phyloP scores from a whole-genome alignment of 2,329 filamentous ascomycete genomes.

The Pleochaeta shiraiana region DNA sequence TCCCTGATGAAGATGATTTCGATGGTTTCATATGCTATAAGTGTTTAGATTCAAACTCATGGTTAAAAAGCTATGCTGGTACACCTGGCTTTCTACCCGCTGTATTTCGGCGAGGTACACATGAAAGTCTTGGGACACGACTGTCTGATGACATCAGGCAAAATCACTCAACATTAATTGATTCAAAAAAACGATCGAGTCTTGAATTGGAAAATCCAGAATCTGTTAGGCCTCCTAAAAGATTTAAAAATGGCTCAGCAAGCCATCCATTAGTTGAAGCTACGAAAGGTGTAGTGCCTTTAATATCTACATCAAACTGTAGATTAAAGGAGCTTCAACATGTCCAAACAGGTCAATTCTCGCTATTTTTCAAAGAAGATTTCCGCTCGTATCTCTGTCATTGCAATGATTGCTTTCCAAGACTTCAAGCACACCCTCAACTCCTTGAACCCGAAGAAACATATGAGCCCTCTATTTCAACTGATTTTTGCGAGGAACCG shows the following conservation, averaged over 20 bases:
- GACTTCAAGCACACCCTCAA: conserved; percentile 48
- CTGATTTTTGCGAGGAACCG: conserved; percentile 30
- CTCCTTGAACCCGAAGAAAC: conserved; percentile 86
- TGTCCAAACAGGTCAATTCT: conserved; percentile 38
- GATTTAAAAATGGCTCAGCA: conserved; percentile 20
- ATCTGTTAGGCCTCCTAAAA: conserved; percentile 25
- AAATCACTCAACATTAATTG: conserved; percentile 5
- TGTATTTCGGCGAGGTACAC: conserved; percentile 29
- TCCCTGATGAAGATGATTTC: conserved; percentile 76
- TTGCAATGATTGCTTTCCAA: conserved; percentile 59
- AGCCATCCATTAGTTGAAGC: not conserved
- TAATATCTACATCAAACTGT: conserved; percentile 21
- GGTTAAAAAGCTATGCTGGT: conserved; percentile 78
- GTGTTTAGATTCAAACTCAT: conserved; percentile 68
- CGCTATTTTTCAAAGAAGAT: conserved; percentile 57
- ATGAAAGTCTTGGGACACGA: conserved; percentile 17
- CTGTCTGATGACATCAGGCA: conserved; percentile 11
- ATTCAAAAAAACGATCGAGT: conserved; percentile 43
- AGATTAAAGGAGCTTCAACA: conserved; percentile 38
- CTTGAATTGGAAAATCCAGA: conserved; percentile 23
- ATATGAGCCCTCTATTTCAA: conserved; percentile 79
- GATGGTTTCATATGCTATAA: conserved; percentile 87
- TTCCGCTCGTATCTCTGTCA: conserved; percentile 72
- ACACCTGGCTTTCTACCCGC: conserved; percentile 58
- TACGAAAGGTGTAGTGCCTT: not conserved